Evolutionary conservation across 2,329 filamentous ascomycete species (phyloP), one percentile per base, ranked within the genome.

Genomic region (Harringtonia lauricola): DNA sequence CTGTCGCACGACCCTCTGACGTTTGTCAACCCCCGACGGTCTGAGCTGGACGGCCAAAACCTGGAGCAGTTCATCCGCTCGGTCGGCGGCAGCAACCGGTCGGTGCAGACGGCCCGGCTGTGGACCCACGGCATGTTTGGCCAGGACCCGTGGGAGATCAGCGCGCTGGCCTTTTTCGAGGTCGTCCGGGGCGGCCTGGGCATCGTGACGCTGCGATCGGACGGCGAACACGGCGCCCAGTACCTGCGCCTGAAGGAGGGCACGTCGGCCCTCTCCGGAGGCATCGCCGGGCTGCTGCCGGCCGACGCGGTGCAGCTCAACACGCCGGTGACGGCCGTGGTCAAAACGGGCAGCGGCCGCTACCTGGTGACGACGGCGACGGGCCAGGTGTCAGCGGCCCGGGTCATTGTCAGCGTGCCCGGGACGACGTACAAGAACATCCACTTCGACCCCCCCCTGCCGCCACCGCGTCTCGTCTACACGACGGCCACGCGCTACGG

Each of bases 171-270:
- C 52, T 75, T 79, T 50, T 59, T 79, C 19, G 63, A 74, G 51
- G 76, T 79, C 57, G 71, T 68, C 61, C 69, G 67, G 49, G 65
- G 63, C 12, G 70, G 70, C 3, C 66, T 66, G 5, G 74, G 76
- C 0, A 57, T 78, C 3, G 46, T 71, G 45, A 59, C 65, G 36
- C 72, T 78, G 64, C 61, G 70, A 0, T 73, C 71, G 1, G 74
- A 78, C 50, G 52, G 59, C 19, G 68, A 71, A 44, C 51, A 64
- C 35, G 75, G 74, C 6, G 75, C 67, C 0, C 71, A 77, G 49
- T 64, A 73, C 50, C 59, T 77, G 8, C 64, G 72, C 2, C 19
- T 33, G 22, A 22, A 14, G 7, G 17, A 13, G 19, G 43, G 73
- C 2, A 72, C 64, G 1, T 66, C 71, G 48, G 49, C 55, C 0